Conservation (phyloP, 179 eudicot species). For the Monotropa hypopitys region DNA sequence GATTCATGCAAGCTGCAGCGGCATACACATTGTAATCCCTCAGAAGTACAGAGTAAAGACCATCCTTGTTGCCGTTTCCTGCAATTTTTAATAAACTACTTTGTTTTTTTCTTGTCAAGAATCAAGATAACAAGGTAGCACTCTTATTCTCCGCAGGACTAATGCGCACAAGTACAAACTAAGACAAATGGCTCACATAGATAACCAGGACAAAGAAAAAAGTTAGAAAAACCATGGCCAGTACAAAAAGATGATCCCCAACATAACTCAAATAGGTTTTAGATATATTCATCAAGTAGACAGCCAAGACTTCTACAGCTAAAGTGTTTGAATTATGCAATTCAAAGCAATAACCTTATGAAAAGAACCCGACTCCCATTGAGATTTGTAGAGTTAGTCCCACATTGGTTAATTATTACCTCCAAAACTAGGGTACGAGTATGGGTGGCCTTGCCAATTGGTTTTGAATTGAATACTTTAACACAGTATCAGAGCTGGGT, state of each 20-base stretch:
- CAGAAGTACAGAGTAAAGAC: slow-evolving; percentile 86
- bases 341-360: neutral
- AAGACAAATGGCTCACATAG: neutral
- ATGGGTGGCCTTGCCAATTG: no score
- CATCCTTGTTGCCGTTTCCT: slow-evolving; percentile 97
- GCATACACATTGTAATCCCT: slow-evolving; percentile 88
- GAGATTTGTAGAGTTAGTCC: no score
- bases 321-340: neutral
- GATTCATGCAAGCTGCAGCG: slow-evolving; percentile 95
- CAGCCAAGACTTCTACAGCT: neutral
- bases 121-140: neutral
- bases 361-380: neutral
- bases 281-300: neutral
- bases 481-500: no score
- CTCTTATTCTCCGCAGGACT: neutral
- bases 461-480: no score
- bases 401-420: no score
- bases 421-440: no score
- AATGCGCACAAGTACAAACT: neutral
- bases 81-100: neutral
- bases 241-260: neutral
- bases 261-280: neutral
- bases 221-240: neutral
- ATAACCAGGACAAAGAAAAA: neutral
- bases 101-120: neutral